A percentile compares a stretch with the other conserved stretches of the same genome.
These are phyloP conservation scores for Linum tenue DNA, from an alignment of 345 rosid species.

Conservation along the genomic window DNA sequence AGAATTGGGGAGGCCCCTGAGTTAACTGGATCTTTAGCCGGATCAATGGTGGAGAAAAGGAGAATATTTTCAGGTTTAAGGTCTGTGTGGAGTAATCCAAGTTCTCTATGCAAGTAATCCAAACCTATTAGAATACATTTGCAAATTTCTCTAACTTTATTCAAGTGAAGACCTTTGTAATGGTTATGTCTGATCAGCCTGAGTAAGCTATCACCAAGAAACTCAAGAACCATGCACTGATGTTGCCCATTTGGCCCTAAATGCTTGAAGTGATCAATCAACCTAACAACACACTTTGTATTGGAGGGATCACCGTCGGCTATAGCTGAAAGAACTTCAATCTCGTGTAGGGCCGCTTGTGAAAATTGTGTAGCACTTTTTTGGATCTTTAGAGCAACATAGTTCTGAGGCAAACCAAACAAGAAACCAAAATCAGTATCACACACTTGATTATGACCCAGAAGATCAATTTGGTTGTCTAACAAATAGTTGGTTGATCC, in stretches of 20 bases:
- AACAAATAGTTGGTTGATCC: too few species aligned
- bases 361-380: conserved; percentile 95
- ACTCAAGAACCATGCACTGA: conserved; percentile 92
- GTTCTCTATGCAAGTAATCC: conserved; percentile 87
- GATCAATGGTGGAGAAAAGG: conserved; percentile 74
- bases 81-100: conserved; percentile 77
- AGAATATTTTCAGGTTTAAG: conserved; percentile 95
- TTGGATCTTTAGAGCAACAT: conserved; percentile 95
- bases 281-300: conserved; percentile 60
- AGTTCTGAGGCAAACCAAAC: conserved; percentile 35
- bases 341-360: conserved; percentile 95
- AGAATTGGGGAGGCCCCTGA: conserved; percentile 63
- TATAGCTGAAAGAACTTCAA: conserved; percentile 64
- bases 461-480: too few species aligned
- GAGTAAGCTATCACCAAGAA: conserved; percentile 90
- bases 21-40: conserved; percentile 74
- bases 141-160: conserved; percentile 82
- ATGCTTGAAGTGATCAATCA: conserved; percentile 88
- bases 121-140: conserved; percentile 69
- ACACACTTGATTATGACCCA: neutral
- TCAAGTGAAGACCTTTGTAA: conserved; percentile 65
- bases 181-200: conserved; percentile 70
- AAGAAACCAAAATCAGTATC: neutral
- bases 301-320: conserved; percentile 54
- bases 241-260: conserved; percentile 94